Base-by-base conservation (phyloP, 352 stramenopile genomes). In the Phytophthora agathidicida region DNA sequence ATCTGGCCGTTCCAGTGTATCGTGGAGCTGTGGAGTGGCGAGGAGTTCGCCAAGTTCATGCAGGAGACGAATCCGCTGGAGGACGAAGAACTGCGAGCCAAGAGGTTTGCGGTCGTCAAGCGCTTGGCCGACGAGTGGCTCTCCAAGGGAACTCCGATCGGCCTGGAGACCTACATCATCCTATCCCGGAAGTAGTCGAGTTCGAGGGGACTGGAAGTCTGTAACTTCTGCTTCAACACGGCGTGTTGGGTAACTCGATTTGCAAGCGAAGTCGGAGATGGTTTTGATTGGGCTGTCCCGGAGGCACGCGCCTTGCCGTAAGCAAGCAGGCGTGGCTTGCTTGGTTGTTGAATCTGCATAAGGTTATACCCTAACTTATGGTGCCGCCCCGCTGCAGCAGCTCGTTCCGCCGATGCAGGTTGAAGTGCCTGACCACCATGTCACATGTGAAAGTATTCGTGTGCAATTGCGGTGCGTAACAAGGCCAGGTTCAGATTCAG, bases 1-100 rank as follows among this genome's bases (percentile, higher is more conserved):
- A 69, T 81, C n/a, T 88, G 75, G 77, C 62, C 74, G 33, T 83
- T 77, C 48, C 57, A 77, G 27, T 77, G 65, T 31, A 63, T 88
- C 0, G 46, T 77, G 22, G 75, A 85, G 59, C 60, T 75, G 14
- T 85, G 72, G 77, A 77, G 65, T 33, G 75, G 65, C 20, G 62
- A 70, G 26, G 62, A 71, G 13, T 80, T 80, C 48, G 78, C 78
- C 17, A 56, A 62, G 32, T 82, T 79, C 22, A 61, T 72, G 23
- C 30, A 64, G 3, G 44, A 68, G 14, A 52, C 55, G 31, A 56
- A 68, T 17, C 62, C 56, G 0, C 24, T 75, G 7, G 67, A 78
- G 1, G 65, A 82, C 44, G 50, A 75, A 20, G 65, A 68, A 30
- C 43, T 77, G 35, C 35, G 27, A 2, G 47, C 64, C 31, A 60